phyloP scores from a whole-genome alignment of 1,284 basidiomycete species.

The Moesziomyces sp. region DNA sequence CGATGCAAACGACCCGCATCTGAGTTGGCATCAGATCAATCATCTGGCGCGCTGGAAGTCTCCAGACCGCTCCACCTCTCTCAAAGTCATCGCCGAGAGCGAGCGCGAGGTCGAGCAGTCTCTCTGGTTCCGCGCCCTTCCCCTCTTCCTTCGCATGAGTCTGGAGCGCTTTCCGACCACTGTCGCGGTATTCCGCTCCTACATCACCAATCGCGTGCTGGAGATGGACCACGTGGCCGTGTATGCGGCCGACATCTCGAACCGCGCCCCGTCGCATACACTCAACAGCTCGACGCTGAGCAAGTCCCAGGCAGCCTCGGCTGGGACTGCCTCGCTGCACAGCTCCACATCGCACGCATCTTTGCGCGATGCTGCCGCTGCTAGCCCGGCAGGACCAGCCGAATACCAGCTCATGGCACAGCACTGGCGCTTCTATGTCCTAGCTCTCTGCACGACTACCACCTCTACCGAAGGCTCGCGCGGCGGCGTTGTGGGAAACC shows the following conservation, averaged over 20 bases:
- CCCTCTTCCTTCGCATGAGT: conserved; percentile 67
- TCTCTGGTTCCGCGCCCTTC: conserved; percentile 69
- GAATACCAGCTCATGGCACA: conserved; percentile 78
- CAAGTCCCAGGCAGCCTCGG: conserved; percentile 39
- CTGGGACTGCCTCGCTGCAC: conserved; percentile 27
- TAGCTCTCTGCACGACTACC: conserved; percentile 80
- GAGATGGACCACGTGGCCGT: conserved; percentile 69
- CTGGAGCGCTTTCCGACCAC: conserved; percentile 67
- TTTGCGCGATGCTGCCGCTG: conserved; percentile 49
- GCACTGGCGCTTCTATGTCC: conserved; percentile 89
- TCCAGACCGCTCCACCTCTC: conserved; percentile 35
- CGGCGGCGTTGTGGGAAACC: conserved; percentile 76
- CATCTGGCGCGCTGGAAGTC: conserved; percentile 48
- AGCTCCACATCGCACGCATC: conserved; percentile 35
- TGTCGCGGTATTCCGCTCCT: conserved; percentile 67
- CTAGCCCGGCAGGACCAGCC: conserved; percentile 44
- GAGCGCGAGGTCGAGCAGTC: conserved; percentile 68
- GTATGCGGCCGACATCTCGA: conserved; percentile 65
- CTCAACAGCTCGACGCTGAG: conserved; percentile 24
- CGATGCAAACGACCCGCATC: conserved; percentile 43
- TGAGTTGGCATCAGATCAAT: conserved; percentile 51
- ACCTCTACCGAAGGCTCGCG: conserved; percentile 60
- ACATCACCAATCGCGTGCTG: conserved; percentile 67
- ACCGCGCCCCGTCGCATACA: conserved; percentile 31
- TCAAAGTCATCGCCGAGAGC: conserved; percentile 68